Percentiles rank a stretch among this genome's conserved stretches.
Evolutionary conservation across 768 basidiomycete species (phyloP).

Genomic region (Hypsizygus marmoreus): DNA sequence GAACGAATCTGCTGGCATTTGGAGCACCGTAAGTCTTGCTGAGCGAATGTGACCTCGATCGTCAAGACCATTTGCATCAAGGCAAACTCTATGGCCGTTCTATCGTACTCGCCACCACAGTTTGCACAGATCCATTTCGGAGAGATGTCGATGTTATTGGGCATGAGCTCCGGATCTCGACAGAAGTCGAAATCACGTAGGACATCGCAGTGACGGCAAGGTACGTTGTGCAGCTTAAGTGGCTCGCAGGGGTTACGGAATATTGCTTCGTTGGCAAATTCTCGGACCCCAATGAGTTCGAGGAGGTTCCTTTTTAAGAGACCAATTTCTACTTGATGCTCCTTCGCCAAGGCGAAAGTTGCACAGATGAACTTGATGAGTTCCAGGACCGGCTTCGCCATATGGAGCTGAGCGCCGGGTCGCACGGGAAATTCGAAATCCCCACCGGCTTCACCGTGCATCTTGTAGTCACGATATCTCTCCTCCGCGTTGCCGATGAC

Average conservation of each 20-base stretch:
- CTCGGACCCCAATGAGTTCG: conserved; percentile 82
- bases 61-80: conserved; percentile 75
- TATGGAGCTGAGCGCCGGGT: conserved; percentile 81
- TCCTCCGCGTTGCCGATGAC: conserved; percentile 64
- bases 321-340: conserved; percentile 86
- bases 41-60: conserved; percentile 73
- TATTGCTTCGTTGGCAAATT: conserved; percentile 81
- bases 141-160: conserved; percentile 49
- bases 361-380: conserved; percentile 88
- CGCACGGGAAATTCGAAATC: conserved; percentile 82
- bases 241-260: conserved; percentile 94
- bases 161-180: conserved; percentile 82
- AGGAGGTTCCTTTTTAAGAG: conserved; percentile 87
- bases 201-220: conserved; percentile 83
- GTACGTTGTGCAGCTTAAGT: conserved; percentile 80
- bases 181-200: conserved; percentile 95
- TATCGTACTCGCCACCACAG: conserved; percentile 88
- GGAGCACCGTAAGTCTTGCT: conserved; percentile 87
- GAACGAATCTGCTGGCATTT: conserved; percentile 92
- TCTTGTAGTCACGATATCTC: conserved; percentile 58
- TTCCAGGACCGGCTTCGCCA: conserved; percentile 83
- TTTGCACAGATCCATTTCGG: conserved; percentile 69
- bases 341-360: conserved; percentile 74
- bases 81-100: conserved; percentile 82
- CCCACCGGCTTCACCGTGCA: conserved; percentile 51